Evolutionary conservation across 2,329 filamentous ascomycete genomes (phyloP).

Genomic region (Keithomyces neogunnii): DNA sequence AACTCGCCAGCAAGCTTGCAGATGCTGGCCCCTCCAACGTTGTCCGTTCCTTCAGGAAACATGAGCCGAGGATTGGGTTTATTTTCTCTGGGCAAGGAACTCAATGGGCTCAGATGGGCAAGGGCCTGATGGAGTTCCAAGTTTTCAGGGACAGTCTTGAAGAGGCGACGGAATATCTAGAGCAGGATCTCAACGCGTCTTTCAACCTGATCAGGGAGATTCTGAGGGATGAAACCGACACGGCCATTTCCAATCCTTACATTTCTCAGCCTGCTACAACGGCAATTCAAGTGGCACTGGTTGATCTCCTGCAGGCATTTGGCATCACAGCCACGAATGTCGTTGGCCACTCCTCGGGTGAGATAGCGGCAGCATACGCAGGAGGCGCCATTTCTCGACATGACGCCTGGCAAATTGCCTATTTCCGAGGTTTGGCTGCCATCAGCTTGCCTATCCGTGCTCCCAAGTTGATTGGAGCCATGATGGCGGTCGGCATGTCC

Average conservation of each 20-base stretch:
- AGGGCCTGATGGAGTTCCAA: slow-evolving; percentile 30
- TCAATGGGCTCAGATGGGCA: slow-evolving; percentile 34
- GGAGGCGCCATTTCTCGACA: slow-evolving; percentile 25
- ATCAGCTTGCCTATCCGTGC: slow-evolving; percentile 17
- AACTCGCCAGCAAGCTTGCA: slow-evolving; percentile 23
- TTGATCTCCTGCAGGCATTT: slow-evolving; percentile 29
- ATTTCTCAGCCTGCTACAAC: slow-evolving; percentile 34
- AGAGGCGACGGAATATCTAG: slow-evolving; percentile 22
- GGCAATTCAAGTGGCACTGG: slow-evolving; percentile 31
- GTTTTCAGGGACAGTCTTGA: slow-evolving; percentile 32
- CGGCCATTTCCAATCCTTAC: slow-evolving; percentile 23
- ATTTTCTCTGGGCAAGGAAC: slow-evolving; percentile 36
- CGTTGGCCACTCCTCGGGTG: slow-evolving; percentile 38
- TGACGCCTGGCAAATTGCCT: slow-evolving; percentile 33
- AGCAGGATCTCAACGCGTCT: slow-evolving; percentile 17
- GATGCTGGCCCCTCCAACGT: slow-evolving; percentile 10
- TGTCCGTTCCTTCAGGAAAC: slow-evolving; percentile 17
- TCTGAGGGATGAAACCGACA: slow-evolving; percentile 14
- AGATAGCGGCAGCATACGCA: slow-evolving; percentile 37
- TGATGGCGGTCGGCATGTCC: slow-evolving; percentile 33
- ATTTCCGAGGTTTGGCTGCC: slow-evolving; percentile 29
- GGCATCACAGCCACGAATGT: slow-evolving; percentile 24
- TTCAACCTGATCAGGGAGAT: slow-evolving; percentile 30
- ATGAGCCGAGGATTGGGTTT: slow-evolving; percentile 26
- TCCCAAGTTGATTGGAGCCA: slow-evolving; percentile 25